Conservation (phyloP, 495 filamentous ascomycete species). For the Aspergillus coremiiformis region DNA sequence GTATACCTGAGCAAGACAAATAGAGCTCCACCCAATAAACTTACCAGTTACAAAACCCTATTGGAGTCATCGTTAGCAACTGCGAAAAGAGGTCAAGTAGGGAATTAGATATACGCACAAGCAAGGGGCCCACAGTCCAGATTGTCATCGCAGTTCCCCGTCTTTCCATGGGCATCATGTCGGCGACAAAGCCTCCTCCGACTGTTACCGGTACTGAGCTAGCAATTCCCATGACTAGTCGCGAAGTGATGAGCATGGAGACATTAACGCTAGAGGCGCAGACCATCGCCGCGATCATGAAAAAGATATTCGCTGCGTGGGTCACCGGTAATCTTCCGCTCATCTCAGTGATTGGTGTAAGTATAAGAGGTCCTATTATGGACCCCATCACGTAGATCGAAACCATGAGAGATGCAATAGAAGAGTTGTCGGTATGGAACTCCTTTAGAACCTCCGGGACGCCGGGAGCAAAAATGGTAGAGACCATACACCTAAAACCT, state of each 20-base stretch:
- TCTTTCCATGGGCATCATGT: slow-evolving; percentile 28
- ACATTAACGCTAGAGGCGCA: slow-evolving; percentile 30
- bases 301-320: slow-evolving; percentile 27
- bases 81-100: background rate
- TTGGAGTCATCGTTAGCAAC: background rate
- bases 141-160: slow-evolving; percentile 32
- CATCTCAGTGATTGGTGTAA: slow-evolving; percentile 31
- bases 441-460: slow-evolving; percentile 44
- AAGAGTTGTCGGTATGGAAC: slow-evolving; percentile 34
- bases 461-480: slow-evolving; percentile 52
- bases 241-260: slow-evolving; percentile 32
- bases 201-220: slow-evolving; percentile 30
- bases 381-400: slow-evolving; percentile 28
- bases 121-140: slow-evolving; percentile 32
- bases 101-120: slow-evolving; percentile 6
- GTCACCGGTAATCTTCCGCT: slow-evolving; percentile 30
- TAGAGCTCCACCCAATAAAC: slow-evolving; percentile 42
- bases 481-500: slow-evolving; percentile 39
- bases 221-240: slow-evolving; percentile 29
- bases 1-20: too few species aligned
- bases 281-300: slow-evolving; percentile 27
- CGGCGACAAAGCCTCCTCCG: slow-evolving; percentile 35
- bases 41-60: slow-evolving; percentile 16
- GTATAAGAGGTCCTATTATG: slow-evolving; percentile 19
- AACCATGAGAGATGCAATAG: slow-evolving; percentile 21